Evolutionary conservation across 2,329 filamentous ascomycete species (phyloP), one percentile per base, ranked within the genome.

Genomic region (Chaetomiaceae sp.): DNA sequence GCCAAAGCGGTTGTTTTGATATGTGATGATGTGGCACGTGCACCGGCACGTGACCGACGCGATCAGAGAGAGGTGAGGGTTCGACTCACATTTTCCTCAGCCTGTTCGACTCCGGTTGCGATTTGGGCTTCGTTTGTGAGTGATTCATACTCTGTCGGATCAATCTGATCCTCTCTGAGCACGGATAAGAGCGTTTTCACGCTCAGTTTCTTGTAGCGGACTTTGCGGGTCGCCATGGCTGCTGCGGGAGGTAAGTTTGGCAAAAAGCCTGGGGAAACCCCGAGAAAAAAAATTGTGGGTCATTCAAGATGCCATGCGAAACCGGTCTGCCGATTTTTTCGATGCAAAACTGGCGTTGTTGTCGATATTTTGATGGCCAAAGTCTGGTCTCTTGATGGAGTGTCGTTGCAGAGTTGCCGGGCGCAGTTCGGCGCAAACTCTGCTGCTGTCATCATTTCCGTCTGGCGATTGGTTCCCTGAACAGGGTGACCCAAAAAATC

Each of bases 61-160:
- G 50, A 61, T 56, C 44, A 60, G 51, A 54, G 57, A 57, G 61
- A n/a, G 25, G 25, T 10, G 25, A 27, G 58, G 59, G 54, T 63
- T 60, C 58, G 60, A 88, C 90, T 83, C 73, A 96, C 93, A 75
- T 92, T 92, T 82, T 97, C 91, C 73, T 99, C 93, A 59, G 85
- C 88, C 68, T 95, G 91, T 72, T 99, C 93, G 63, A 99, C 93
- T 71, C 93, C 93, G 60, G 91, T 96, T 67, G 93, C 90, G 67
- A 96, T 89, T 85, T 89, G 73, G 78, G 83, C 75, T 81, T 88
- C 79, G 68, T 86, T 86, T 62, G 86, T 87, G 67, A 92, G 84
- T 63, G 87, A 82, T 72, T 95, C 89, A 70, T 96, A 95, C 71
- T 90, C 82, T 65, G 78, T 81, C 66, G 86, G 78, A 67, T 96